phyloP scores from a whole-genome alignment of 1,139 yeast genomes.

The Geotrichum klebahnii region DNA sequence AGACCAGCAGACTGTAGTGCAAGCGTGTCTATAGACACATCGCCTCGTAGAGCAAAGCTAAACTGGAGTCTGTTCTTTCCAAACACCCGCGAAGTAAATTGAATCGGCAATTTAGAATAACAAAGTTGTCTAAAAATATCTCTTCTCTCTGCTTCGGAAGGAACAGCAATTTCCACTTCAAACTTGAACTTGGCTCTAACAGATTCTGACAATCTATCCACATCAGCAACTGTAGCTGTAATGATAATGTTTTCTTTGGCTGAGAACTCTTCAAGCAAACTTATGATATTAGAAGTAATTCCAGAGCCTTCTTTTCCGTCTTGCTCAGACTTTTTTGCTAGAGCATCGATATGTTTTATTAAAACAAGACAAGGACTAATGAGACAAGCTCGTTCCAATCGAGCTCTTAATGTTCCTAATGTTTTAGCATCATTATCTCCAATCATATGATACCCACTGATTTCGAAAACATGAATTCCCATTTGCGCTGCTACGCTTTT shows the following conservation, averaged over 20 bases:
- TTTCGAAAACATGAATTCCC: slow-evolving; percentile 65
- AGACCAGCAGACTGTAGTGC: slow-evolving; percentile 91
- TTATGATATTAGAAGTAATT: slow-evolving; percentile 56
- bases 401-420: slow-evolving; percentile 71
- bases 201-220: slow-evolving; percentile 64
- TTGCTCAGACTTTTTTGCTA: slow-evolving; percentile 67
- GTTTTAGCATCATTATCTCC: slow-evolving; percentile 73
- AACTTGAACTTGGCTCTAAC: slow-evolving; percentile 69
- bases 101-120: slow-evolving; percentile 30
- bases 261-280: slow-evolving; percentile 56
- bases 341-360: slow-evolving; percentile 68
- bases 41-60: slow-evolving; percentile 41
- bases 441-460: slow-evolving; percentile 57
- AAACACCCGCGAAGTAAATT: slow-evolving; percentile 21
- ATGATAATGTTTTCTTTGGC: slow-evolving; percentile 47
- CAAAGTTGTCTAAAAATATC: slow-evolving; percentile 54
- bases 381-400: slow-evolving; percentile 57
- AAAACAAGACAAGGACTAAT: slow-evolving; percentile 51
- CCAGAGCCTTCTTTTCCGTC: slow-evolving; percentile 53
- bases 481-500: slow-evolving; percentile 52
- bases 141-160: slow-evolving; percentile 68
- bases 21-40: slow-evolving; percentile 55
- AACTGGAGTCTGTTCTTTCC: slow-evolving; percentile 22
- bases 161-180: slow-evolving; percentile 72
- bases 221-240: slow-evolving; percentile 66